phyloP scores from a whole-genome alignment of 208 protist genomes.

The Herpetomonas samuelpessoai region DNA sequence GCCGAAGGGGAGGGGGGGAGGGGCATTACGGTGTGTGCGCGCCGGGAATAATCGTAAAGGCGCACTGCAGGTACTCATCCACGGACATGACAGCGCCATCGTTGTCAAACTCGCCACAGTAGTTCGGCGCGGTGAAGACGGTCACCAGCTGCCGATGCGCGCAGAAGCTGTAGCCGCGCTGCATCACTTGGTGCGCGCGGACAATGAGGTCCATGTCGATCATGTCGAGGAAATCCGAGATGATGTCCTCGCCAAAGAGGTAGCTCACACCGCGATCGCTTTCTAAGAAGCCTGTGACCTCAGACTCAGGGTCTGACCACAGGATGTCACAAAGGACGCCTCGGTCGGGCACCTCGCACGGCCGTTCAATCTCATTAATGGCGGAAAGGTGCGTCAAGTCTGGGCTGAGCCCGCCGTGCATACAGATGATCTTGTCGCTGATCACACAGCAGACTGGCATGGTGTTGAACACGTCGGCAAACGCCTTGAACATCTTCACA shows the following conservation, averaged over 20 bases:
- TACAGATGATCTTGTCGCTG: conserved; percentile 98
- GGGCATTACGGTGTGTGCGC: neutral
- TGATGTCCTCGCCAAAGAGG: conserved; percentile 97
- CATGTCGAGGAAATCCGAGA: conserved; percentile 95
- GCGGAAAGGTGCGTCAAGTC: conserved; percentile 91
- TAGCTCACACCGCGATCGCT: conserved; percentile 80
- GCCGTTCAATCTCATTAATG: conserved; percentile 90
- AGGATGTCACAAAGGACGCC: conserved; percentile 98
- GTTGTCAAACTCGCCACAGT: conserved; percentile 97
- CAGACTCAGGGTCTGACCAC: conserved; percentile 97
- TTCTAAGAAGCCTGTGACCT: conserved; percentile 92
- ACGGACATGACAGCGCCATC: conserved; percentile 98
- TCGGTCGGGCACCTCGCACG: conserved; percentile 96
- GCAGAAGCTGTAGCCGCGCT: conserved; percentile 98
- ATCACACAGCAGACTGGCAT: conserved; percentile 97
- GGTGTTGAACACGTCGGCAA: conserved; percentile 98
- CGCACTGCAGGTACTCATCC: conserved; percentile 95
- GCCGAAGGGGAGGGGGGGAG: no score
- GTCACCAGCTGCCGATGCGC: conserved; percentile 97
- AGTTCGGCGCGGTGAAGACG: conserved; percentile 75
- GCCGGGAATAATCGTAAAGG: conserved; percentile 76
- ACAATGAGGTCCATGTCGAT: conserved; percentile 98
- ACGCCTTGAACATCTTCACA: conserved; percentile 97
- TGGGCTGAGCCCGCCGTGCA: conserved; percentile 96
- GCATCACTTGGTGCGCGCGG: conserved; percentile 96